These are phyloP conservation scores for Neohortaea acidophila DNA, from an alignment of 495 filamentous ascomycete species.

Conservation along the genomic window DNA sequence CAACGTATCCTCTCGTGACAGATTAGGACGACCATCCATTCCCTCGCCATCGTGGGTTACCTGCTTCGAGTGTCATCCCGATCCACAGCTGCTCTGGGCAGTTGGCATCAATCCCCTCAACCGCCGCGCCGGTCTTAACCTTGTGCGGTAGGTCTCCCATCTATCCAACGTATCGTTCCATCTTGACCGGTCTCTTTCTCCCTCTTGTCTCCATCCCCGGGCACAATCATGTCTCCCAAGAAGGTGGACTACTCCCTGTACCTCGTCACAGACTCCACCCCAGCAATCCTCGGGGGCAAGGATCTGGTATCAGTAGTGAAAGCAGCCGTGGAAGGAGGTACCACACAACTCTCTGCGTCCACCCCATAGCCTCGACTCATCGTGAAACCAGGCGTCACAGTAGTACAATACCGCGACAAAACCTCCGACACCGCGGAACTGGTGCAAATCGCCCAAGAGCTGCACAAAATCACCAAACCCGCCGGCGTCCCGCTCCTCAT, in stretches of 20 bases:
- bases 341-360: slow-evolving; percentile 4
- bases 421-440: slow-evolving; percentile 58
- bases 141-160: too few species aligned
- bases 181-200: too few species aligned
- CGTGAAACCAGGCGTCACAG: slow-evolving; percentile 51
- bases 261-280: slow-evolving; percentile 82
- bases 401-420: slow-evolving; percentile 88
- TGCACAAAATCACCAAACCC: slow-evolving; percentile 53
- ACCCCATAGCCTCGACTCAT: not conserved
- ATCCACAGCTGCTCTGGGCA: too few species aligned
- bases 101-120: too few species aligned
- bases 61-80: too few species aligned
- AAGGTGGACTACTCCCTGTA: slow-evolving; percentile 54
- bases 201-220: too few species aligned
- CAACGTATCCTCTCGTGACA: too few species aligned
- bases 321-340: slow-evolving; percentile 57
- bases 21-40: too few species aligned
- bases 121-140: too few species aligned
- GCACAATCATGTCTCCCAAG: slow-evolving; percentile 7
- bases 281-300: slow-evolving; percentile 53
- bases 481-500: slow-evolving; percentile 70
- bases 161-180: too few species aligned
- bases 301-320: slow-evolving; percentile 63
- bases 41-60: too few species aligned
- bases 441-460: slow-evolving; percentile 49